Percentiles rank a stretch among this genome's conserved stretches.
These are phyloP conservation scores for Globisporangium recalcitrans DNA, from an alignment of 352 stramenopile species.

Conservation along the genomic window DNA sequence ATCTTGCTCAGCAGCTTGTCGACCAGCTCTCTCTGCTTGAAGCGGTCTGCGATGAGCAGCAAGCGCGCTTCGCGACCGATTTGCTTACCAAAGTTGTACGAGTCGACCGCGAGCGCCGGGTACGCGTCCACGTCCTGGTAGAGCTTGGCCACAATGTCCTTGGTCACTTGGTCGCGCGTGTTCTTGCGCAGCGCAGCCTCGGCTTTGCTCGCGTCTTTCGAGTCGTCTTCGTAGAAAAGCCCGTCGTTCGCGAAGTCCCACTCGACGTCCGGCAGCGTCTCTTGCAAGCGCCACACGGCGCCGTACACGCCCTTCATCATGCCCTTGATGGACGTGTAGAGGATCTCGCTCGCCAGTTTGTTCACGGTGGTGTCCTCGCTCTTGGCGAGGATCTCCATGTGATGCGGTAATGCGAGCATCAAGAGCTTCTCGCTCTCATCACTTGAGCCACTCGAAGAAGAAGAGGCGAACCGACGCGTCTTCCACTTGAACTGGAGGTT, in stretches of 20 bases:
- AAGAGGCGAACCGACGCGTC: constrained; percentile 34
- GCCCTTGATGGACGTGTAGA: constrained; percentile 68
- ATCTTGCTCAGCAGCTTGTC: constrained; percentile 49
- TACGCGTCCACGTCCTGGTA: constrained; percentile 49
- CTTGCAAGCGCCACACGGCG: constrained; percentile 56
- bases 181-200: constrained; percentile 19
- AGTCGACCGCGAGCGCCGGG: constrained; percentile 41
- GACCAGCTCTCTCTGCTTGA: constrained; percentile 45
- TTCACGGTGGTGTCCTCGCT: constrained; percentile 11
- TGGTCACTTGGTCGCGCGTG: constrained; percentile 26
- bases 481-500: constrained; percentile 62
- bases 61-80: constrained; percentile 66
- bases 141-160: constrained; percentile 41
- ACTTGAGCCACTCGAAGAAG: constrained; percentile 17
- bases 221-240: constrained; percentile 36
- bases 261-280: constrained; percentile 45
- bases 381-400: constrained; percentile 49
- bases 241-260: constrained; percentile 65
- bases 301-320: constrained; percentile 68
- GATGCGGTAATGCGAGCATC: constrained; percentile 73
- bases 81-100: constrained; percentile 81
- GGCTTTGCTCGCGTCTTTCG: constrained; percentile 22
- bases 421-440: constrained; percentile 31
- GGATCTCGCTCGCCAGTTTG: constrained; percentile 37
- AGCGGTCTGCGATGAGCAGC: constrained; percentile 72